phyloP scores from a whole-genome alignment of 495 filamentous ascomycete species.

The Cenococcum geophilum region DNA sequence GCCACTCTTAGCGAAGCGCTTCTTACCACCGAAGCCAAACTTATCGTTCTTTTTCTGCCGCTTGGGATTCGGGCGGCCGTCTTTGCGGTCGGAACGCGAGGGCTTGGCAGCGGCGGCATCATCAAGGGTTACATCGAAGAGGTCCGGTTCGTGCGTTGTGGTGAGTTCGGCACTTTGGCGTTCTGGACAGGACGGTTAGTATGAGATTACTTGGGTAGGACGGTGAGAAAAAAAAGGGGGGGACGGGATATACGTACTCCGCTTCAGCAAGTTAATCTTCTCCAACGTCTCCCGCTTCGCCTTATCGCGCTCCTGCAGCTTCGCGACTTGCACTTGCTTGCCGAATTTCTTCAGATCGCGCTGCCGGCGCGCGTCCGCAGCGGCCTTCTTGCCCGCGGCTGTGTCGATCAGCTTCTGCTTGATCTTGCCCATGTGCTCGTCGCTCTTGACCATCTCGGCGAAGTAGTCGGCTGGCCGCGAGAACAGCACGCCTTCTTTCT shows the following conservation, averaged over 20 bases:
- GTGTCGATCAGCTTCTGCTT: conserved; percentile 90
- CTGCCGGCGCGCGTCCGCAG: conserved; percentile 82
- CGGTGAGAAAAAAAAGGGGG: conserved; percentile 5
- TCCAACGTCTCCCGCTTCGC: conserved; percentile 85
- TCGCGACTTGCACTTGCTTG: conserved; percentile 95
- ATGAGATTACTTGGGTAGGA: conserved; percentile 24
- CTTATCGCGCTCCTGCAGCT: conserved; percentile 86
- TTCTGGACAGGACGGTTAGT: conserved; percentile 51
- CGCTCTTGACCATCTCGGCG: conserved; percentile 96
- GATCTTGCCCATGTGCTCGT: conserved; percentile 96
- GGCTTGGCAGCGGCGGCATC: conserved; percentile 52
- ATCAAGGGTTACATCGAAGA: conserved; percentile 93
- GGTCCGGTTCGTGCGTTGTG: conserved; percentile 68
- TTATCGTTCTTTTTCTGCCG: conserved; percentile 88
- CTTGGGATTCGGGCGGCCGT: conserved; percentile 54
- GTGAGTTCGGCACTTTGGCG: conserved; percentile 62
- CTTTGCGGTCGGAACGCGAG: conserved; percentile 11
- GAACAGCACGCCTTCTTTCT: conserved; percentile 78
- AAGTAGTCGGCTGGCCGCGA: conserved; percentile 90
- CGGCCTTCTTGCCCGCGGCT: conserved; percentile 85
- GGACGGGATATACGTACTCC: conserved; percentile 73
- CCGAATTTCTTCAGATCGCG: conserved; percentile 98
- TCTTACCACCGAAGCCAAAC: conserved; percentile 93
- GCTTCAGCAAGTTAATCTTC: conserved; percentile 87
- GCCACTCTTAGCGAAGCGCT: conserved; percentile 78